Percentiles rank a stretch among this genome's conserved stretches.
Conservation (phyloP, 768 basidiomycete genomes). For the Boletus edulis region DNA sequence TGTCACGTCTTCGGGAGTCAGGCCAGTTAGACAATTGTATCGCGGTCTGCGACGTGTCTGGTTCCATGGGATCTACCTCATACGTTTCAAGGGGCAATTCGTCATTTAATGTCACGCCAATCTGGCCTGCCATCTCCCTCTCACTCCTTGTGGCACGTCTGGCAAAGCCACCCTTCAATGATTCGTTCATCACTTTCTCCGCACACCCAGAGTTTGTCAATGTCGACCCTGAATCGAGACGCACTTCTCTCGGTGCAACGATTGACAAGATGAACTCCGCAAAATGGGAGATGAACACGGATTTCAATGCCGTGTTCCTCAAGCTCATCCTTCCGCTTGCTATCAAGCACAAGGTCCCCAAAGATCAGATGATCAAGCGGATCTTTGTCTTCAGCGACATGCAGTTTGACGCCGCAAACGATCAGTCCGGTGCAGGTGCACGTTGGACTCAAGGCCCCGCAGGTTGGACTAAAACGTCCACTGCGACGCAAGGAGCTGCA, state of each 20-base stretch:
- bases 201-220: constrained; percentile 44
- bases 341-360: constrained; percentile 49
- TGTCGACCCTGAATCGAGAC: constrained; percentile 39
- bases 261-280: constrained; percentile 35
- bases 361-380: constrained; percentile 73
- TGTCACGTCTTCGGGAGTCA: constrained; percentile 49
- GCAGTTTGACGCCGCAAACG: constrained; percentile 56
- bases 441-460: no score
- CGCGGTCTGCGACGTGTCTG: constrained; percentile 73
- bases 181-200: constrained; percentile 71
- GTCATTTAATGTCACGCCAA: constrained; percentile 37
- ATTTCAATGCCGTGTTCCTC: constrained; percentile 60
- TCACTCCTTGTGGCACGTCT: constrained; percentile 64
- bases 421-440: no score
- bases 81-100: background rate
- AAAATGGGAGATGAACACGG: constrained; percentile 58
- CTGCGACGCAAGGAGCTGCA: background rate
- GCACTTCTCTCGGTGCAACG: constrained; percentile 33
- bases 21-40: constrained; percentile 60
- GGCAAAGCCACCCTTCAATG: constrained; percentile 61
- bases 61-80: constrained; percentile 55
- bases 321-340: constrained; percentile 63
- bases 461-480: no score
- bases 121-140: constrained; percentile 61
- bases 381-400: constrained; percentile 78